A percentile compares a stretch with the other conserved stretches of the same genome.
Conservation (phyloP, 176 grass and related monocot species). For the Poa pratensis region DNA sequence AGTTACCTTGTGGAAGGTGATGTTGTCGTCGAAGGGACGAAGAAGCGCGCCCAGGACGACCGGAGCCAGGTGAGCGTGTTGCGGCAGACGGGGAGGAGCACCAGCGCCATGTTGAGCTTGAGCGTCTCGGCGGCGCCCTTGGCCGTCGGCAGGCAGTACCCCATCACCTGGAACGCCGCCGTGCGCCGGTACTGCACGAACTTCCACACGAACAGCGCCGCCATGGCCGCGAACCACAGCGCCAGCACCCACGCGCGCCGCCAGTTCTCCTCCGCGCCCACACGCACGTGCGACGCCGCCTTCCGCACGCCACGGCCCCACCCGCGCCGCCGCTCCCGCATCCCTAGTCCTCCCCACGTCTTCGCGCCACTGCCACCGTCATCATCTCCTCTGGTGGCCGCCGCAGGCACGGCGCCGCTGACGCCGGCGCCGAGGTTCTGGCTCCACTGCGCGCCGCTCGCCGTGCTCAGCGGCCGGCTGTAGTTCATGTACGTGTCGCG, state of each 20-base stretch:
- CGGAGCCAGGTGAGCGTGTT: conserved; percentile 99
- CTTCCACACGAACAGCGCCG: conserved; percentile 80
- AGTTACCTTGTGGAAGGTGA: conserved; percentile 96
- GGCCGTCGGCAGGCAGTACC: conserved; percentile 86
- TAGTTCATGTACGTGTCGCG: conserved; percentile 99
- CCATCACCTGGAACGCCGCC: conserved; percentile 77
- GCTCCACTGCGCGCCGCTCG: conserved; percentile 94
- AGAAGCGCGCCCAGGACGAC: conserved; percentile 86
- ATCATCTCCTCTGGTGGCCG: not conserved
- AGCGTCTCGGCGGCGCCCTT: conserved; percentile 97
- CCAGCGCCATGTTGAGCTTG: conserved; percentile 98
- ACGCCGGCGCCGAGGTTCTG: conserved; percentile 72
- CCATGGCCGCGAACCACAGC: conserved; percentile 76
- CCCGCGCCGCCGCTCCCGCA: conserved; percentile 8
- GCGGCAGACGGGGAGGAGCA: conserved; percentile 90
- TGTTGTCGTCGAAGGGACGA: conserved; percentile 99
- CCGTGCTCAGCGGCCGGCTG: conserved; percentile 88
- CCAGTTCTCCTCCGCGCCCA: conserved; percentile 90
- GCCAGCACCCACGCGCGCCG: conserved; percentile 71
- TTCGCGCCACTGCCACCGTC: not conserved
- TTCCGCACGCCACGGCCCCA: conserved; percentile 33
- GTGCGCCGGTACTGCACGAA: conserved; percentile 78
- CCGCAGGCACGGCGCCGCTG: not conserved
- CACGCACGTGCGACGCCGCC: conserved; percentile 44
- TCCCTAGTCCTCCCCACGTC: not conserved